Conservation (phyloP, 2,329 filamentous ascomycete species). For the Aspergillus costaricaensis region DNA sequence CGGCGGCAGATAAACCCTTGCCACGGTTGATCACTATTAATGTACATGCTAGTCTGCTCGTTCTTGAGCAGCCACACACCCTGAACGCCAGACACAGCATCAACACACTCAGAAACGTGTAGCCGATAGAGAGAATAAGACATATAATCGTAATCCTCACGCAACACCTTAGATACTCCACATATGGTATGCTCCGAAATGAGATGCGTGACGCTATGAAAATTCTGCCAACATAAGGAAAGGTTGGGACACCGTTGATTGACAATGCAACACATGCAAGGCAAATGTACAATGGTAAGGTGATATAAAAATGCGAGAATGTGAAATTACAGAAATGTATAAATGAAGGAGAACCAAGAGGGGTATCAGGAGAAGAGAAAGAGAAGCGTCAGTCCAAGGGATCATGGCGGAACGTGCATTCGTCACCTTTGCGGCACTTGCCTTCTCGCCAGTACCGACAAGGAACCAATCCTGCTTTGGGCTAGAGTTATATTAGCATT, state of each 20-base stretch:
- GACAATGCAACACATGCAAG: conserved; percentile 2
- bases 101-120: neutral
- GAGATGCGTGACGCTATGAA: neutral
- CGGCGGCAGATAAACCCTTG: neutral
- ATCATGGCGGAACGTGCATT: conserved; percentile 55
- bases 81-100: neutral
- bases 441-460: conserved; percentile 59
- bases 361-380: conserved; percentile 21
- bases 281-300: neutral
- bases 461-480: conserved; percentile 47
- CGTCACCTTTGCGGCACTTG: conserved; percentile 55
- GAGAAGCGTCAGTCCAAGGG: conserved; percentile 17
- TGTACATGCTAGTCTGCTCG: conserved; percentile 2
- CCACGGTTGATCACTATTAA: conserved; percentile 1
- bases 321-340: conserved; percentile 13
- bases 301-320: conserved; percentile 1
- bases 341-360: conserved; percentile 7
- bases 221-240: neutral
- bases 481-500: conserved; percentile 29
- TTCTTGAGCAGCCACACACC: neutral
- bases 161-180: conserved; percentile 13
- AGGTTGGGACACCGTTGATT: neutral
- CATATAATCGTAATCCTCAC: neutral
- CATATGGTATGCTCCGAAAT: conserved; percentile 9
- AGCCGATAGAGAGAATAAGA: neutral